phyloP scores from a whole-genome alignment of 768 basidiomycete species.

The Phylloporus sp. region DNA sequence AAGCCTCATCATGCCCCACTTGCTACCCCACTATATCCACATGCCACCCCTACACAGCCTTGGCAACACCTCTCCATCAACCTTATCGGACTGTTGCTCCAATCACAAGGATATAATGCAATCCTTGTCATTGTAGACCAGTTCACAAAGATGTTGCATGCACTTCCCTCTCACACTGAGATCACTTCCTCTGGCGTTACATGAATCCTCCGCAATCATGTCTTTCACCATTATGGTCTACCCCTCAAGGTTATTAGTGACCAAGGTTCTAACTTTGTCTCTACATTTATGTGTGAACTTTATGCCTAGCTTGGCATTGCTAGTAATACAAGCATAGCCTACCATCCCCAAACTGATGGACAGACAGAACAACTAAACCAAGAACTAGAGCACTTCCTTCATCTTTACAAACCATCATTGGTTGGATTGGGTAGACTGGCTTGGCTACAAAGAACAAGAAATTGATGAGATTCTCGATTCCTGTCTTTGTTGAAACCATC shows the following conservation, averaged over 20 bases:
- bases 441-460: slow-evolving; percentile 17
- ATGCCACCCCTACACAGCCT: background rate
- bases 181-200: slow-evolving; percentile 21
- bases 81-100: slow-evolving; percentile 8
- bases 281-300: slow-evolving; percentile 32
- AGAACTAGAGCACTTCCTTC: slow-evolving; percentile 37
- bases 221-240: slow-evolving; percentile 27
- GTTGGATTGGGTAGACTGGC: slow-evolving; percentile 33
- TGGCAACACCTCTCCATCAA: slow-evolving; percentile 10
- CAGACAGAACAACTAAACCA: slow-evolving; percentile 38
- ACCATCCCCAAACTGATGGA: slow-evolving; percentile 47
- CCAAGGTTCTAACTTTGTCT: slow-evolving; percentile 29
- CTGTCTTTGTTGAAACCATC: background rate
- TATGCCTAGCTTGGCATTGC: slow-evolving; percentile 30
- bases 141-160: slow-evolving; percentile 11
- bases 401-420: slow-evolving; percentile 33
- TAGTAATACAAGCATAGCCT: slow-evolving; percentile 36
- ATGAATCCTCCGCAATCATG: slow-evolving; percentile 12
- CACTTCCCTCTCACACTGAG: slow-evolving; percentile 16
- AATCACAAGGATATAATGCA: slow-evolving; percentile 7
- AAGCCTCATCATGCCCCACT: background rate
- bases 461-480: slow-evolving; percentile 21
- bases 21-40: slow-evolving; percentile 5
- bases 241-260: slow-evolving; percentile 28
- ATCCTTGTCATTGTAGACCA: slow-evolving; percentile 10